Conservation (phyloP, 192 early-diverging fungal species). For the Backusella macrospora region DNA sequence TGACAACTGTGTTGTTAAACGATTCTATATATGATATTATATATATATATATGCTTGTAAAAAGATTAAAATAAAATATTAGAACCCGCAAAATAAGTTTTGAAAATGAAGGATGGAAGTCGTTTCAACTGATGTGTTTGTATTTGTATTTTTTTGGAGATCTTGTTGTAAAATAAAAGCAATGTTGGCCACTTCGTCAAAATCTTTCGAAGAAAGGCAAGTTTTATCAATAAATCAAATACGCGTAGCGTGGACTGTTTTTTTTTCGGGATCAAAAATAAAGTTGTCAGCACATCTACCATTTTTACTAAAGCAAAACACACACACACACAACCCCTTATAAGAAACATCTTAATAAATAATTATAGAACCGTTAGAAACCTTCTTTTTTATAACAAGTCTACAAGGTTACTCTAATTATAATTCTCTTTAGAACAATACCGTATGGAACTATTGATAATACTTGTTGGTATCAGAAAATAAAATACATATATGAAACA, state of each 20-base stretch:
- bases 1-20: conserved; percentile 14
- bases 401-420: background rate
- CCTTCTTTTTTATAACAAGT: background rate
- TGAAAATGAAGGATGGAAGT: background rate
- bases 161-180: background rate
- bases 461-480: too few species aligned
- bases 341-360: background rate
- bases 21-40: conserved; percentile 1
- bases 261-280: too few species aligned
- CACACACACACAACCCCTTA: too few species aligned
- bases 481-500: too few species aligned
- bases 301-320: too few species aligned
- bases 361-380: background rate
- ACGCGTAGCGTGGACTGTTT: too few species aligned
- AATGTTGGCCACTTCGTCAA: background rate
- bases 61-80: conserved; percentile 14
- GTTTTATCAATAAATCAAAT: too few species aligned
- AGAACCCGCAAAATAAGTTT: background rate
- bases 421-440: background rate
- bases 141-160: background rate
- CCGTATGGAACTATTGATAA: too few species aligned
- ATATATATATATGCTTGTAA: conserved; percentile 16
- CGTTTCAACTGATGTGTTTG: background rate
- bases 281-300: too few species aligned
- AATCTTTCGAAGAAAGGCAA: too few species aligned